These are phyloP conservation scores for Odontarrhena argentea DNA, from an alignment of 345 rosid genomes.

Conservation along the genomic window DNA sequence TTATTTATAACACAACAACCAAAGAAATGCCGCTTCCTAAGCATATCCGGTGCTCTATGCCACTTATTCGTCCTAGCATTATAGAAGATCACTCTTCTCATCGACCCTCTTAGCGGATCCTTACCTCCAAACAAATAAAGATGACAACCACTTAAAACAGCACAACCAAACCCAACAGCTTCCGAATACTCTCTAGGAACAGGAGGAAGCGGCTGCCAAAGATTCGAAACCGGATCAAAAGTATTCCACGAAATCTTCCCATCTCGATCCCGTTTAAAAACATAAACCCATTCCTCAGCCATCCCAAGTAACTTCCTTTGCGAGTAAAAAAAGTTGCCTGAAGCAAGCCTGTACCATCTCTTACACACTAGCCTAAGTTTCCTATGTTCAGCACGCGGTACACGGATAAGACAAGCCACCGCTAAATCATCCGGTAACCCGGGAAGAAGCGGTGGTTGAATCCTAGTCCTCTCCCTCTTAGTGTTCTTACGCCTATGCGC, in stretches of 20 bases:
- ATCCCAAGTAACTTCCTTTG: conserved; percentile 75
- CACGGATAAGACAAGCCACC: conserved; percentile 87
- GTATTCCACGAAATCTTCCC: conserved; percentile 94
- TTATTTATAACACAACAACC: conserved; percentile 95
- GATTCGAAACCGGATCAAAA: conserved; percentile 77
- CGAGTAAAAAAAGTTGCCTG: conserved; percentile 77
- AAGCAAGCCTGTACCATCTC: conserved; percentile 79
- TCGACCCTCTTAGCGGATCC: conserved; percentile 88
- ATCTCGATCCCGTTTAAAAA: conserved; percentile 86
- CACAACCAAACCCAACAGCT: conserved; percentile 96
- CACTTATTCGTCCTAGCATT: conserved; percentile 94
- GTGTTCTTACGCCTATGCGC: conserved; percentile 77
- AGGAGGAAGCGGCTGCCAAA: conserved; percentile 96
- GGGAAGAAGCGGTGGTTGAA: conserved; percentile 85
- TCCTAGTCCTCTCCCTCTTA: conserved; percentile 71
- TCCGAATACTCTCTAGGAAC: conserved; percentile 91
- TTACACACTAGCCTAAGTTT: conserved; percentile 85
- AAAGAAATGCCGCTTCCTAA: conserved; percentile 88
- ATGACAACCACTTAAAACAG: conserved; percentile 89
- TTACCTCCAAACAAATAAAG: conserved; percentile 94
- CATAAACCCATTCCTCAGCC: conserved; percentile 97
- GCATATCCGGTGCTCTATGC: conserved; percentile 97
- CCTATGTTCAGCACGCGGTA: conserved; percentile 84
- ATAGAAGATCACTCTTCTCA: conserved; percentile 82
- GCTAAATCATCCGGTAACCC: conserved; percentile 98